A percentile compares a stretch with the other conserved stretches of the same genome.
These are phyloP conservation scores for Nicotiana tabacum DNA, from an alignment of 257 asterid genomes.

Conservation along the genomic window DNA sequence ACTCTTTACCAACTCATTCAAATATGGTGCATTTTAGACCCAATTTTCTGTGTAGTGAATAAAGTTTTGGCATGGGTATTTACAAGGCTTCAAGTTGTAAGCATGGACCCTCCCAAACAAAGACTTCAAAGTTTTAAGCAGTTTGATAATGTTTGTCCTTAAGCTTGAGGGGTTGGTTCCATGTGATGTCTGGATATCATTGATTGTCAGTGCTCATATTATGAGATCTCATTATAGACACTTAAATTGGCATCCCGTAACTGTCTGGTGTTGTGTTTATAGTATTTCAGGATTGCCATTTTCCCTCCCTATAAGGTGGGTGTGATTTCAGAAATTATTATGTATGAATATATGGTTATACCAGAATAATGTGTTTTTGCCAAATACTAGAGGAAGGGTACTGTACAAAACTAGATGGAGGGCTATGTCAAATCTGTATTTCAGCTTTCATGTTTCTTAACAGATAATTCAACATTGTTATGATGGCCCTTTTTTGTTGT, in stretches of 20 bases:
- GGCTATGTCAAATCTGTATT: background rate
- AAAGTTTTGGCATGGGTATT: background rate
- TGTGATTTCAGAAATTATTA: background rate
- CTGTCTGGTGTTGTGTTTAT: background rate
- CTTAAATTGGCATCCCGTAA: background rate
- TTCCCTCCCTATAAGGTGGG: background rate
- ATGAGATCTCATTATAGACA: background rate
- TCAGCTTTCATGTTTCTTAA: constrained; percentile 1
- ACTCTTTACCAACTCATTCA: background rate
- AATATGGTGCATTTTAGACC: background rate
- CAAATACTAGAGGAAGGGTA: background rate
- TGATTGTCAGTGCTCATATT: background rate
- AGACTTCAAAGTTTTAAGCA: background rate
- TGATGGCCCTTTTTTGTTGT: background rate
- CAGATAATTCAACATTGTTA: background rate
- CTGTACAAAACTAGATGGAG: background rate
- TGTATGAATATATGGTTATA: background rate
- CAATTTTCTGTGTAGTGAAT: background rate
- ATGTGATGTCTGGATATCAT: background rate
- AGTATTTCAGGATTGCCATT: background rate
- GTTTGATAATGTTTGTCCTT: background rate
- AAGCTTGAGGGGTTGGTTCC: background rate
- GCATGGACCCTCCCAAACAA: background rate
- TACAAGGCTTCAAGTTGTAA: background rate
- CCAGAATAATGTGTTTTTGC: background rate